Evolutionary conservation across 2,329 filamentous ascomycete genomes (phyloP), one percentile per base, ranked within the genome.

Genomic region (Hymenoscyphus fraxineus): DNA sequence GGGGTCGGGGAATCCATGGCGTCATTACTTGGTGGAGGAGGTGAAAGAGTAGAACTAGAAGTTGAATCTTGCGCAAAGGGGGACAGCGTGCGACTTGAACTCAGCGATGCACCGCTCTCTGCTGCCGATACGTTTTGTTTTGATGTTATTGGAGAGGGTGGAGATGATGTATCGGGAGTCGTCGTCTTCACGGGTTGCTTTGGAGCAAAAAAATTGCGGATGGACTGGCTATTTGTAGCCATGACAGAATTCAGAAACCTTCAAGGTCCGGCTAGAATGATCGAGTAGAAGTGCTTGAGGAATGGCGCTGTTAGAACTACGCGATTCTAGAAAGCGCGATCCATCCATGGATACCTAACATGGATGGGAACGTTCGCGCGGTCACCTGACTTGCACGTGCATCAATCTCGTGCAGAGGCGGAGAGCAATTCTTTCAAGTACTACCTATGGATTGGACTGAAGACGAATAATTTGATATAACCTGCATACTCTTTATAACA

Each of bases 11-110:
- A 38, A 27, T 35, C 7, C 55, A 40, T 27, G 40, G n/a, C 32
- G 32, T 47, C 39, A 61, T 47, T 61, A 38, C 47, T 61, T 47
- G 51, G 60, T 58, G 60, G 54, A 15, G 60, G 27, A 12, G 60
- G 57, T 44, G 60, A 62, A 31, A 62, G 44, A 60, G 41, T 54
- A 10, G 59, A 58, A 32, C 59, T 54, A 5, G 41, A 58, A 32
- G 31, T 15, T 39, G 60, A 19, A 13, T 16, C 51, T 7, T 27
- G 47, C 19, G 31, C 27, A 19, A 10, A 9, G 39, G 41, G 32
- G 5, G 32, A 56, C 10, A 51, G 22, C 10, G 38, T 47, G 27
- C 22, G 13, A 31, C n/a, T 39, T 38, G 40, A 22, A 4, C 51
- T 54, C 54, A 16, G 5, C 6, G 31, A 51, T 60, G 59, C 6